Base-by-base conservation (phyloP, 768 basidiomycete genomes). In the Xanthoconium purpureum region DNA sequence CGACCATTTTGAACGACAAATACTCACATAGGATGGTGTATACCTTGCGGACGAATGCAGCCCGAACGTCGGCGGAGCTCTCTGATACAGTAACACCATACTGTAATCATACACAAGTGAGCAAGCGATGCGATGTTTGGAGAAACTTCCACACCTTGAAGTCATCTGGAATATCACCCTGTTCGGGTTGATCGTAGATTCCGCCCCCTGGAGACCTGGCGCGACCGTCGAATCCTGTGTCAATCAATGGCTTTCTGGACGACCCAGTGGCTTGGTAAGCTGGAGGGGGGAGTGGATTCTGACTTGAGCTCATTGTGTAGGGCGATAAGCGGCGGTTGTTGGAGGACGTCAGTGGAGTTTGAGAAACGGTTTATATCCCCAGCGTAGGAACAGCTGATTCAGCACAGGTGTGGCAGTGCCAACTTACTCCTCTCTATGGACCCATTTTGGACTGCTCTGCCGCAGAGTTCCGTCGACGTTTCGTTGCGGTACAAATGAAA, bases 1-100 rank as follows among this genome's bases (percentile, higher is more conserved):
- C 10, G 15, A 28, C 38, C 30, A 33, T n/a, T 3, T 24, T 4
- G 24, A 12, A 28, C 37, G 29, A 40, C n/a, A 24, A 17, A 17
- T 53, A 77, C 89, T 79, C 66, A 93, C 91, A 85, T 5, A 98
- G 83, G 64, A 96, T 93, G 30, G 82, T 84, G 73, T 93, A 96
- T 36, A 94, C 89, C 77, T 97, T 97, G 69, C 92, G 82, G 54
- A 98, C 78, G 73, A 98, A 98, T 6, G 86, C 91, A 59, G 84
- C 81, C 50, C 92, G 79, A 66, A 98, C 88, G 65, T 92, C 87
- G 4, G 78, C 71, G 12, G 88, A 81, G 57, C 88, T 88, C 57
- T 92, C 91, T 2, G 84, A 81, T 14, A 93, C 91, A 2, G 84
- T 84, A 2, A 87, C 84, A 2, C 91, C 91, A 66, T 93, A 93